Base-by-base conservation (phyloP, 495 filamentous ascomycete genomes). In the Hypoxylon crocopeplum region DNA sequence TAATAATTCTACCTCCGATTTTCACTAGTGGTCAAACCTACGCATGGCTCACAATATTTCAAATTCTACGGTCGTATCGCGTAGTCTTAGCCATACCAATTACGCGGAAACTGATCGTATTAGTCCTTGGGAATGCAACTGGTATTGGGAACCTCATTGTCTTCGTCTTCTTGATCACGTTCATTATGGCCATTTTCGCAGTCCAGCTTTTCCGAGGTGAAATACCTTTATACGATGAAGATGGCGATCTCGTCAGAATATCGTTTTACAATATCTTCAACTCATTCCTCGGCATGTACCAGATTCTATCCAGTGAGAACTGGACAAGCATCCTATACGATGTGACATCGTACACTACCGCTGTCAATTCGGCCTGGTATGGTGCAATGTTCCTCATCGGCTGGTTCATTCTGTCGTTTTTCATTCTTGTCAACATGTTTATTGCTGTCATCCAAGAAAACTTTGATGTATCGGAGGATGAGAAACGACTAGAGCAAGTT, bases 361-460 rank as follows among this genome's bases (percentile, higher is more conserved):
- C 59, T 0, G 84, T 77, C 52, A 78, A 82, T 34, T 93, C 90
- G 6, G 82, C 88, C n/a, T 99, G 95, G 95, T 92, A 97, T 39
- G 92, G 90, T 10, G 93, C 95, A 30, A 82, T 89, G 2, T 99
- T 99, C 68, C 81, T 98, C 64, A 88, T 96, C 46, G 76, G 92
- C 54, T 99, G 94, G 94, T 97, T 96, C 70, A 93, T 97, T 59
- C 82, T 99, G 15, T 83, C 90, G 20, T 95, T 92, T 67, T 97
- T 98, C 69, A 97, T 99, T 76, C 83, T 98, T 38, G 78, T 99
- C 79, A 99, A 97, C 69, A 99, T 99, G 94, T 99, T 99, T 76
- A 99, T 99, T 89, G 94, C 94, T 76, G 94, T 99, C 75, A 97
- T 99, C 54, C 94, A 99, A 72, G 94, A 99, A 70, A 99, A 96